Evolutionary conservation across 2,329 filamentous ascomycete genomes (phyloP).

Genomic region (Cladosporium cucumerinum): DNA sequence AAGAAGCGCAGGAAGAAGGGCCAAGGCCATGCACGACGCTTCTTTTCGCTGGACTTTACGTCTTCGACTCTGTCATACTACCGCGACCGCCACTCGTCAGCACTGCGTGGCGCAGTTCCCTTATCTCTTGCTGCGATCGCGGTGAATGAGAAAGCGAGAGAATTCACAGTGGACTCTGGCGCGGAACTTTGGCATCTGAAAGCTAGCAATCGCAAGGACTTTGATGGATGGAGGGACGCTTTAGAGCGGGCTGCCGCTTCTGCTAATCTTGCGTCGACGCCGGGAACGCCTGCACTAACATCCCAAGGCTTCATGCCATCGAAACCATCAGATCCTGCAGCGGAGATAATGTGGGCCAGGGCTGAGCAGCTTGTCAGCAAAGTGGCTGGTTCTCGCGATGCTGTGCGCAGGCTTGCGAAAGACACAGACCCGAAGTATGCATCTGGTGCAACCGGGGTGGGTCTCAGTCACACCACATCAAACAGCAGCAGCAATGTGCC

Average conservation of each 20-base stretch:
- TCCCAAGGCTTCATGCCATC: conserved; percentile 19
- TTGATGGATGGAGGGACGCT: conserved; percentile 80
- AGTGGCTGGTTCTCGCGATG: conserved; percentile 83
- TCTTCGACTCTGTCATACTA: conserved; percentile 96
- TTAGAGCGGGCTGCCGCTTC: conserved; percentile 66
- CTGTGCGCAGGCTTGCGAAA: conserved; percentile 78
- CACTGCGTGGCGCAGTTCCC: conserved; percentile 86
- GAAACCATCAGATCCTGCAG: conserved; percentile 43
- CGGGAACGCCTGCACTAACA: conserved; percentile 30
- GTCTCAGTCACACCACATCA: conserved; percentile 31
- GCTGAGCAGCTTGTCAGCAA: conserved; percentile 82
- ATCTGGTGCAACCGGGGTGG: conserved; percentile 36
- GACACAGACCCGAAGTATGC: conserved; percentile 69
- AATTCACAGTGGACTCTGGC: conserved; percentile 95
- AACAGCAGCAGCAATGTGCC: conserved; percentile 32
- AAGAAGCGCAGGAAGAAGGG: conserved; percentile 92
- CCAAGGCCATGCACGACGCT: conserved; percentile 87
- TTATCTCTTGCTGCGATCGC: conserved; percentile 87
- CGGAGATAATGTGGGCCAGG: conserved; percentile 81
- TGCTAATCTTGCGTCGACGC: conserved; percentile 20
- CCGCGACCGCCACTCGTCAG: conserved; percentile 87
- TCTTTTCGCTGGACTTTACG: conserved; percentile 93
- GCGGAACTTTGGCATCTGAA: conserved; percentile 95
- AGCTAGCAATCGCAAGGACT: conserved; percentile 78
- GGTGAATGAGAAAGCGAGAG: conserved; percentile 79